phyloP scores from a whole-genome alignment of 331 rosid genomes.

The Quercus phellos region DNA sequence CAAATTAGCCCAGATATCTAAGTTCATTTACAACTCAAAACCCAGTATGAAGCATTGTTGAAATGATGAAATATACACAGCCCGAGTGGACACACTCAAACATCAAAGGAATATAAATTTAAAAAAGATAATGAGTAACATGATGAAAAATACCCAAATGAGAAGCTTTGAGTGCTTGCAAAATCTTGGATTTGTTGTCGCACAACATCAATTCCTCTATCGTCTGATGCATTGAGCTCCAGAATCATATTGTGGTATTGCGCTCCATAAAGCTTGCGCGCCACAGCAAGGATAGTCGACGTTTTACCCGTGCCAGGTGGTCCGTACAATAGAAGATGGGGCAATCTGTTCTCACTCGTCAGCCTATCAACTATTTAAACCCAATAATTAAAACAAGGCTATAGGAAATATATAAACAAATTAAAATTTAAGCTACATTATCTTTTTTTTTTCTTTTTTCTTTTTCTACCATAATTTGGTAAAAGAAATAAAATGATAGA shows the following conservation, averaged over 20 bases:
- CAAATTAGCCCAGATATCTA: neutral
- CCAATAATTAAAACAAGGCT: neutral
- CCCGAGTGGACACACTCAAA: neutral
- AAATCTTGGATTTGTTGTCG: slow-evolving; percentile 89
- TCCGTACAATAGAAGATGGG: slow-evolving; percentile 90
- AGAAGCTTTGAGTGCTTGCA: slow-evolving; percentile 91
- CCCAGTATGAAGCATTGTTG: neutral
- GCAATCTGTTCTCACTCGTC: slow-evolving; percentile 83
- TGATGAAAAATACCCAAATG: slow-evolving; percentile 65
- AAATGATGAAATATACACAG: neutral
- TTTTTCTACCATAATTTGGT: neutral
- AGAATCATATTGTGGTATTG: slow-evolving; percentile 73
- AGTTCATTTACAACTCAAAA: neutral
- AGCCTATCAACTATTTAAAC: slow-evolving; percentile 69
- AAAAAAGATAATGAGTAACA: neutral
- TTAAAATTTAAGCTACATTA: neutral
- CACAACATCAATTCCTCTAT: slow-evolving; percentile 93
- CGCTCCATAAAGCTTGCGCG: slow-evolving; percentile 75
- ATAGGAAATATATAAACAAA: neutral
- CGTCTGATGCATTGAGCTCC: slow-evolving; percentile 94
- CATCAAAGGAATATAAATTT: neutral
- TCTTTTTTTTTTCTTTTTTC: neutral
- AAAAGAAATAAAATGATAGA: neutral
- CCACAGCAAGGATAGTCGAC: slow-evolving; percentile 81
- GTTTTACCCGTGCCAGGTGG: slow-evolving; percentile 99